Evolutionary conservation across 371 early-diverging fungal species (phyloP).

Genomic region (Mucor racemosus): DNA sequence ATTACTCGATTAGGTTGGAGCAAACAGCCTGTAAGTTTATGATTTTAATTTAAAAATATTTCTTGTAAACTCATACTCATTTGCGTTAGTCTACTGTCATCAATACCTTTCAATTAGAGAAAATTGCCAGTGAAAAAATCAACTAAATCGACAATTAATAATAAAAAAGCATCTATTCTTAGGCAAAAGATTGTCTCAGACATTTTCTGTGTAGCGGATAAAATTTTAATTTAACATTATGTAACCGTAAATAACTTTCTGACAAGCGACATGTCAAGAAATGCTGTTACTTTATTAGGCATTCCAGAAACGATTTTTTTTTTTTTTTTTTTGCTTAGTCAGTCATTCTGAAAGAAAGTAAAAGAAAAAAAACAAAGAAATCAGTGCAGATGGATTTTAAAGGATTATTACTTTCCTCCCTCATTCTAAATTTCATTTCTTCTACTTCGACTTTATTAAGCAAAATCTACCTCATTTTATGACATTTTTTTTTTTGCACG

Average conservation of each 20-base stretch:
- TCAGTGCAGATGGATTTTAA: too few species aligned
- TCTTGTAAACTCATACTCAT: neutral
- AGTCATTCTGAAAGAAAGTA: neutral
- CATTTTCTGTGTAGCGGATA: neutral
- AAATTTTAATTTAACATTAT: neutral
- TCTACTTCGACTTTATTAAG: neutral
- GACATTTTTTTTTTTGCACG: neutral
- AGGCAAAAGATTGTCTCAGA: neutral
- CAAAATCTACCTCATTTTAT: neutral
- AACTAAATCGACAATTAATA: slow-evolving; percentile 1
- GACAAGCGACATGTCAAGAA: slow-evolving; percentile 1
- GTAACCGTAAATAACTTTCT: neutral
- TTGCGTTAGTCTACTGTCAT: slow-evolving; percentile 43
- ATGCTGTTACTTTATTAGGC: neutral
- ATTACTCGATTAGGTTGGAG: slow-evolving; percentile 57
- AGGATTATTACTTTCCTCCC: too few species aligned
- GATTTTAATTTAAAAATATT: neutral
- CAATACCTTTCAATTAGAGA: slow-evolving; percentile 44
- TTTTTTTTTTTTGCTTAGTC: neutral
- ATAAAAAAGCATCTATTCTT: neutral
- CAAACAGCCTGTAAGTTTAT: slow-evolving; percentile 46
- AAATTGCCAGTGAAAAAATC: slow-evolving; percentile 32
- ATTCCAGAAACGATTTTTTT: neutral
- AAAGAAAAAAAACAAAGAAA: neutral
- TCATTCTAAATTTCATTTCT: neutral